Evolutionary conservation across 2,329 filamentous ascomycete genomes (phyloP).

Genomic region (Fonsecaea multimorphosa): DNA sequence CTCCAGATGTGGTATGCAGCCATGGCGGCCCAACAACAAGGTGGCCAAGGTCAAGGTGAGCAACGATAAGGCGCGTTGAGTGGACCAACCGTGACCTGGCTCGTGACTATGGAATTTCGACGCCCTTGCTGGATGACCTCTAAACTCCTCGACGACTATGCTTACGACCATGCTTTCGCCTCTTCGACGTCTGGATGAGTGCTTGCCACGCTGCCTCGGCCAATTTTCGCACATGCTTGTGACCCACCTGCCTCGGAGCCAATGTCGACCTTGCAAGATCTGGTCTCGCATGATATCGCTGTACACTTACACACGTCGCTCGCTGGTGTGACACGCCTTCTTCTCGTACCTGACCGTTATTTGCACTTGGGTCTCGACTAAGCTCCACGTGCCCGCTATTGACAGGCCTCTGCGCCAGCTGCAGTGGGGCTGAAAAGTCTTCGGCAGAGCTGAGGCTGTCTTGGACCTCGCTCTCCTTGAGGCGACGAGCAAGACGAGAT

Average conservation of each 20-base stretch:
- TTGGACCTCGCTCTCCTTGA: background rate
- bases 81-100: constrained; percentile 37
- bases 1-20: constrained; percentile 81
- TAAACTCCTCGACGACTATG: constrained; percentile 23
- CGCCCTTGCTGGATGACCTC: constrained; percentile 30
- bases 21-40: constrained; percentile 58
- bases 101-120: constrained; percentile 29
- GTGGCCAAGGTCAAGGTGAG: constrained; percentile 41
- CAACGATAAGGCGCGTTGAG: constrained; percentile 40
- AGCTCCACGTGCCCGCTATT: background rate
- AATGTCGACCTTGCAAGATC: constrained; percentile 11
- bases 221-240: constrained; percentile 27
- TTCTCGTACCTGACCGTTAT: constrained; percentile 17
- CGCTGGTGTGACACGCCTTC: constrained; percentile 18
- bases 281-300: constrained; percentile 4
- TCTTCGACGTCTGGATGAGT: constrained; percentile 18
- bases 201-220: constrained; percentile 15
- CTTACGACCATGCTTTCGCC: constrained; percentile 27
- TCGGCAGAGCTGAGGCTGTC: background rate
- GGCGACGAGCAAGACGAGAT: background rate
- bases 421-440: background rate
- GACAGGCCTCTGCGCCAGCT: background rate
- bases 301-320: constrained; percentile 5
- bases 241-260: constrained; percentile 18
- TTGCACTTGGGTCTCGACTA: constrained; percentile 7